Evolutionary conservation across 805 yeast species (phyloP).

Genomic region (Pichia cephalocereana): DNA sequence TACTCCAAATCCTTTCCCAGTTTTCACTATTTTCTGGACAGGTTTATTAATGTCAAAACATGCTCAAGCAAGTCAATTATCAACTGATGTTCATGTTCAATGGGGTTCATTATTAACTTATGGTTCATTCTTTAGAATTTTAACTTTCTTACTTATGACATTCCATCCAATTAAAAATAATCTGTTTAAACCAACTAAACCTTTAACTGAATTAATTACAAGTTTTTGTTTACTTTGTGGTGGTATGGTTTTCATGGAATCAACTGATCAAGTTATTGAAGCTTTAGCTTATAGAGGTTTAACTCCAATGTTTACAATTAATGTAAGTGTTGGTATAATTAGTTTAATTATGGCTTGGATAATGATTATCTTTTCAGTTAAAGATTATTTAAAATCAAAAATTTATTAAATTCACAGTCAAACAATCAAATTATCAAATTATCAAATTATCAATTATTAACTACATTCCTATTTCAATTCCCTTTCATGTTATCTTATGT

Average conservation of each 20-base stretch:
- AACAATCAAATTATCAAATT: background rate
- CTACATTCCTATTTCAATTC: background rate
- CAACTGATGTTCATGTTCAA: slow-evolving; percentile 77
- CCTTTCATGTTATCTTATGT: background rate
- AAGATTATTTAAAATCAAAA: slow-evolving; percentile 34
- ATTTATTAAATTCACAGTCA: no score
- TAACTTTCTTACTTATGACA: slow-evolving; percentile 50
- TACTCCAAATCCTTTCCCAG: slow-evolving; percentile 92
- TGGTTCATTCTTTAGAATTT: slow-evolving; percentile 69
- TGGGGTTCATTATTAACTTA: slow-evolving; percentile 87
- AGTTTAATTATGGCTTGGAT: slow-evolving; percentile 85
- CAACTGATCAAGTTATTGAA: slow-evolving; percentile 76
- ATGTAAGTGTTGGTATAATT: slow-evolving; percentile 71
- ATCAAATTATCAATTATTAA: background rate
- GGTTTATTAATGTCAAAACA: slow-evolving; percentile 95
- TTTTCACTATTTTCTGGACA: slow-evolving; percentile 91
- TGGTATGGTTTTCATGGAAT: slow-evolving; percentile 86
- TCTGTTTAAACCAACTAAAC: slow-evolving; percentile 44
- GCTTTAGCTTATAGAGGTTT: slow-evolving; percentile 77
- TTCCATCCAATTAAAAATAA: slow-evolving; percentile 30
- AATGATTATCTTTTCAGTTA: slow-evolving; percentile 58
- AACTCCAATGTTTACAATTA: slow-evolving; percentile 85
- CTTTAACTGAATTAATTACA: slow-evolving; percentile 77
- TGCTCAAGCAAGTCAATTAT: slow-evolving; percentile 67
- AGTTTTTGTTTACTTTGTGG: slow-evolving; percentile 79